Conservation (phyloP, 2,329 filamentous ascomycete species). For the Coniochaeta ligniaria region DNA sequence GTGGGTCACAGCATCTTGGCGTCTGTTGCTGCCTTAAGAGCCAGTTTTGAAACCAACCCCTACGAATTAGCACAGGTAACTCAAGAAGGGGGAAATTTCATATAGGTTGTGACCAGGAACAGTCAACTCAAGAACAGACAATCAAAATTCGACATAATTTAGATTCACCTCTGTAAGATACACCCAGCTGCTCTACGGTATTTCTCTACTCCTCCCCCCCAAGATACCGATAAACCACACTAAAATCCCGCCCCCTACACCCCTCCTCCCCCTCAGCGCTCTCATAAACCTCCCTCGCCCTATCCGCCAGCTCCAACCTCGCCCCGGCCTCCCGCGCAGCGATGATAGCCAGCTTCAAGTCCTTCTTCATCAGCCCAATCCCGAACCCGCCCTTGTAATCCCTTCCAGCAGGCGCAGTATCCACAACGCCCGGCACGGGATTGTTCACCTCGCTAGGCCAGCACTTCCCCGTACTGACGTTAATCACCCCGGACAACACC, state of each 20-base stretch:
- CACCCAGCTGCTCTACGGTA: too few relatives aligned
- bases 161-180: too few relatives aligned
- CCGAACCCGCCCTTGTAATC: conserved; percentile 76
- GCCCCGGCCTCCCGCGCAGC: conserved; percentile 63
- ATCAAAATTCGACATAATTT: too few relatives aligned
- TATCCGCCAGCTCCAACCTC: conserved; percentile 55
- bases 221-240: conserved; percentile 70
- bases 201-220: conserved; percentile 38
- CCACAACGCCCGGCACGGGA: conserved; percentile 78
- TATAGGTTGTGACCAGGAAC: too few relatives aligned
- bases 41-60: too few relatives aligned
- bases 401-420: conserved; percentile 64
- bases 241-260: conserved; percentile 70
- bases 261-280: conserved; percentile 52
- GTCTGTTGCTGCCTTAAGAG: not conserved
- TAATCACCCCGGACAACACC: conserved; percentile 78
- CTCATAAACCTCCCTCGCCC: conserved; percentile 61
- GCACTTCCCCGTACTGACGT: conserved; percentile 86
- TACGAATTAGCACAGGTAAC: too few relatives aligned
- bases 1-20: not conserved
- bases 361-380: conserved; percentile 73
- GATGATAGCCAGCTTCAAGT: conserved; percentile 64
- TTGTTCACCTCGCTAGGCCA: conserved; percentile 98
- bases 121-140: too few relatives aligned
- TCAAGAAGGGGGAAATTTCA: too few relatives aligned